Evolutionary conservation across 805 yeast genomes (phyloP).

Genomic region (Candida argentea): DNA sequence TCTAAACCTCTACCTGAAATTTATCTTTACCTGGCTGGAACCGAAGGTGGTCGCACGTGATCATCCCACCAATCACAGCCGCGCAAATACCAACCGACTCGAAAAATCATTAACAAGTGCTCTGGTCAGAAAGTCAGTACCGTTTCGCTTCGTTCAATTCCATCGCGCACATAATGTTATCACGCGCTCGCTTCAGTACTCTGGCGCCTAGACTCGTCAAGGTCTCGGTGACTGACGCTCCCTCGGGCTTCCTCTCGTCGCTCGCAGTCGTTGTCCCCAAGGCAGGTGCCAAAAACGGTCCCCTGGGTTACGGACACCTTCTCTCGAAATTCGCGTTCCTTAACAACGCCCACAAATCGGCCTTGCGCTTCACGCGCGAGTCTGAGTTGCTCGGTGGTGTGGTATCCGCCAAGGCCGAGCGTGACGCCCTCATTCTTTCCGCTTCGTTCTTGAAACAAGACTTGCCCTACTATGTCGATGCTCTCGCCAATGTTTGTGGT

Average conservation of each 20-base stretch:
- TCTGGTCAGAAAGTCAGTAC: slow-evolving; percentile 2
- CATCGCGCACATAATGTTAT: slow-evolving; percentile 3
- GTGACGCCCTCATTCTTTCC: slow-evolving; percentile 75
- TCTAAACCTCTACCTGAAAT: too few relatives aligned
- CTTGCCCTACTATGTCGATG: slow-evolving; percentile 86
- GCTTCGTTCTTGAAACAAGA: slow-evolving; percentile 80
- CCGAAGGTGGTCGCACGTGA: too few relatives aligned
- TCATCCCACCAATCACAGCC: slow-evolving; percentile 5
- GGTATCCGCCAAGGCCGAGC: slow-evolving; percentile 57
- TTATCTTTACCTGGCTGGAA: too few relatives aligned
- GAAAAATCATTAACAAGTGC: too few relatives aligned
- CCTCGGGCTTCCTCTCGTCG: slow-evolving; percentile 54
- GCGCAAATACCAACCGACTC: slow-evolving; percentile 3
- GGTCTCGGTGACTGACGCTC: slow-evolving; percentile 34
- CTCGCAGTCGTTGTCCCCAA: slow-evolving; percentile 68
- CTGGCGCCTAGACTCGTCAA: slow-evolving; percentile 36
- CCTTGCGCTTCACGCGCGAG: slow-evolving; percentile 89
- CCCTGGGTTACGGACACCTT: slow-evolving; percentile 79
- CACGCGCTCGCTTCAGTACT: slow-evolving; percentile 19
- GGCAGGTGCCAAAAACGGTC: slow-evolving; percentile 71
- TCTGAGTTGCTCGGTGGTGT: slow-evolving; percentile 87
- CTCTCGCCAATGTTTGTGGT: slow-evolving; percentile 63
- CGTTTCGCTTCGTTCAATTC: background rate
- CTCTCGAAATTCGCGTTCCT: slow-evolving; percentile 77
- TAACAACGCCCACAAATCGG: slow-evolving; percentile 75